Evolutionary conservation across 345 rosid genomes (phyloP), one percentile per base, ranked within the genome.

Genomic region (Bruguiera sexangula): DNA sequence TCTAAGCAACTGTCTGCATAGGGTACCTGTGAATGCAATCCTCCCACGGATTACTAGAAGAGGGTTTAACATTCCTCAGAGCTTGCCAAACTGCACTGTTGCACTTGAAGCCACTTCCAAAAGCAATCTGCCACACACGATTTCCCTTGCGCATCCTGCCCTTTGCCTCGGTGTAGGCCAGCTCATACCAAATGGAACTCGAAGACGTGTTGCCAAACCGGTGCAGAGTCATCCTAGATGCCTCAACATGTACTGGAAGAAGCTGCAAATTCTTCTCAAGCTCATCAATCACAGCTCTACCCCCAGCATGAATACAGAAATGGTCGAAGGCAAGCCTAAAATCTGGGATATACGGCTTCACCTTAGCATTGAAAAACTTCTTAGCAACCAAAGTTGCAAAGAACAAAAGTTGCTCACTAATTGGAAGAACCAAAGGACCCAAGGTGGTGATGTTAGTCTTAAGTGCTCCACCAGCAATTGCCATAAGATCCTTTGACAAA

Each of bases 261-360:
- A 70, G 52, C 60, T 62, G 59, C 53, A 53, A 56, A 26, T 53
- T 70, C 60, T 54, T 70, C 55, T 70, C 73, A 56, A 62, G 53
- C 66, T 36, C 67, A 26, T 70, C 73, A 24, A 70, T 63, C 62
- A 70, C 73, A 5, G 67, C 72, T 30, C 72, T 59, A 19, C 72
- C 72, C 10, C 72, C 72, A 19, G 72, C 72, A 48, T 69, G 72
- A n/a, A 69, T 69, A 21, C 72, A 69, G 43, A 69, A 69, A 24
- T 69, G 72, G 18, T 69, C 72, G 20, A 69, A 69, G 4, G 72
- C 72, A 11, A 59, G 36, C 65, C 60, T 70, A 57, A 70, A 53
- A 52, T 70, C 67, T 4, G 68, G 67, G 66, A 70, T 63, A 46
- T 62, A 62, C 0, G 68, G 67, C 43, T 69, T 69, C 20, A 69